These are phyloP conservation scores for Pinus taeda DNA, from an alignment of 75 land plant species.

Conservation along the genomic window DNA sequence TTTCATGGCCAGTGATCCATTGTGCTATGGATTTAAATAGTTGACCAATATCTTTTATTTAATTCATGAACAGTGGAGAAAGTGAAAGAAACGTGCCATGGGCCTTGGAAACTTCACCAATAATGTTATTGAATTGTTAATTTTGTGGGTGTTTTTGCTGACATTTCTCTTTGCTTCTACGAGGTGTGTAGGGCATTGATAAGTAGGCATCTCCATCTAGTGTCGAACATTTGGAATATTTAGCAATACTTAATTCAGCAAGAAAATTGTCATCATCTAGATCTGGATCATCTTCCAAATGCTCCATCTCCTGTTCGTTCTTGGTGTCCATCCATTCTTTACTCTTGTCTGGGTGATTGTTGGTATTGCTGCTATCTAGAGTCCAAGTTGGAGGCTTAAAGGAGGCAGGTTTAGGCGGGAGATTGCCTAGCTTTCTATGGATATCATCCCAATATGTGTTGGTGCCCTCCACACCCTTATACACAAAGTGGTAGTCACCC, in stretches of 20 bases:
- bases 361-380: slow-evolving; percentile 43
- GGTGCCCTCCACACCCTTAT: slow-evolving; percentile 95
- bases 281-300: slow-evolving; percentile 73
- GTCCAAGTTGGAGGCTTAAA: slow-evolving; percentile 74
- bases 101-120: too few relatives aligned
- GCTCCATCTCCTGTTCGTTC: slow-evolving; percentile 79
- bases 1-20: too few relatives aligned
- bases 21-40: too few relatives aligned
- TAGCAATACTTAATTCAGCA: slow-evolving; percentile 38
- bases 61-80: too few relatives aligned
- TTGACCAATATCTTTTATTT: too few relatives aligned
- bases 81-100: too few relatives aligned
- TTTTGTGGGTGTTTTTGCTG: too few relatives aligned
- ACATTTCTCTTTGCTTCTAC: too few relatives aligned
- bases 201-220: too few relatives aligned
- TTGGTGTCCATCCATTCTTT: slow-evolving; percentile 74
- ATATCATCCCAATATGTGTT: slow-evolving; percentile 96
- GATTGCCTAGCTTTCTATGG: slow-evolving; percentile 84
- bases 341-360: slow-evolving; percentile 38
- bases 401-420: slow-evolving; percentile 77
- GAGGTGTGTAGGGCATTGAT: too few relatives aligned
- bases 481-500: slow-evolving; percentile 89
- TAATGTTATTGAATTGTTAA: too few relatives aligned
- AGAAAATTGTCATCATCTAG: slow-evolving; percentile 90
- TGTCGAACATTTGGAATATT: too few relatives aligned